A percentile compares a stretch with the other conserved stretches of the same genome.
phyloP scores from a whole-genome alignment of 805 yeast genomes.

The Priceomyces carsonii region DNA sequence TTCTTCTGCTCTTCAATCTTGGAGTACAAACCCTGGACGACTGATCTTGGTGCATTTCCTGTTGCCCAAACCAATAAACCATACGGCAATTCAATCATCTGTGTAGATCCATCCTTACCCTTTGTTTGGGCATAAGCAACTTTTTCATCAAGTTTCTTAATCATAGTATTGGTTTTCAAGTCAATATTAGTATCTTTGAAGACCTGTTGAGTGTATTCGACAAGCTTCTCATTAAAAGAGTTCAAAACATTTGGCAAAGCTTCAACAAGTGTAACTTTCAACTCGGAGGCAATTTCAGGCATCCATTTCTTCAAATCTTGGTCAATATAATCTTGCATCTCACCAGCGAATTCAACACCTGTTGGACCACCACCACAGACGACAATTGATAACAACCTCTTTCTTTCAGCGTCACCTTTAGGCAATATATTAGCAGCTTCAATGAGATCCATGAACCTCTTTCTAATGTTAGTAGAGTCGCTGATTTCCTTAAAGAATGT shows the following conservation, averaged over 20 bases:
- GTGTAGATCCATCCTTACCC: slow-evolving; percentile 61
- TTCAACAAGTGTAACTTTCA: slow-evolving; percentile 83
- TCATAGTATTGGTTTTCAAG: slow-evolving; percentile 82
- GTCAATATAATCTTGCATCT: slow-evolving; percentile 89
- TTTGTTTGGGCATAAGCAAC: slow-evolving; percentile 71
- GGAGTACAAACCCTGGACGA: slow-evolving; percentile 64
- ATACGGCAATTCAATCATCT: slow-evolving; percentile 69
- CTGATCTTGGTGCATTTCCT: slow-evolving; percentile 87
- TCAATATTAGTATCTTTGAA: slow-evolving; percentile 68
- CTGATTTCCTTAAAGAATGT: slow-evolving; percentile 86
- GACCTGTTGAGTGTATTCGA: slow-evolving; percentile 77
- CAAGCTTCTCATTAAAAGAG: slow-evolving; percentile 67
- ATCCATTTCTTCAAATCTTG: slow-evolving; percentile 89
- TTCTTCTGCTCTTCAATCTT: slow-evolving; percentile 75
- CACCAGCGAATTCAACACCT: slow-evolving; percentile 97
- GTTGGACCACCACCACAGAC: slow-evolving; percentile 99
- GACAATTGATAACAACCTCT: slow-evolving; percentile 80
- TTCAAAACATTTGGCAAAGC: slow-evolving; percentile 87
- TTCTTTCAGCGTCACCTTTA: slow-evolving; percentile 73
- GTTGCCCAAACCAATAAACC: slow-evolving; percentile 98
- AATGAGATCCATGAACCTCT: slow-evolving; percentile 78
- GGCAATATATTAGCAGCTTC: slow-evolving; percentile 87
- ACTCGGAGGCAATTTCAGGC: slow-evolving; percentile 80
- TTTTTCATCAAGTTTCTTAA: slow-evolving; percentile 76
- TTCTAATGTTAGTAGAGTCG: slow-evolving; percentile 83